Evolutionary conservation across 2,329 filamentous ascomycete genomes (phyloP), one percentile per base, ranked within the genome.

Genomic region (Erysiphe pisi): DNA sequence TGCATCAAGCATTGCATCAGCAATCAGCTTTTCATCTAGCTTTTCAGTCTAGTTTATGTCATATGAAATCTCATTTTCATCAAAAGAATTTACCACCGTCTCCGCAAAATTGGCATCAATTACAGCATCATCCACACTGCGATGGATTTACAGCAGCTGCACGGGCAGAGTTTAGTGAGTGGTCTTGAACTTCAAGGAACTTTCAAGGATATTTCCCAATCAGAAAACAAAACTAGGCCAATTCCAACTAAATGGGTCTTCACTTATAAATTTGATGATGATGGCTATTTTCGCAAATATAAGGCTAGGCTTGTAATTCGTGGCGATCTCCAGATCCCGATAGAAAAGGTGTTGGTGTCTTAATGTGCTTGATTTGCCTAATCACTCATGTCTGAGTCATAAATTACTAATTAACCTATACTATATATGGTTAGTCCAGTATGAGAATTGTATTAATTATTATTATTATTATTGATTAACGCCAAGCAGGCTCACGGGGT

Each of bases 201-300:
- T 9, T 65, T 36, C 61, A 65, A 65, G 36, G 61, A 36, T 65
- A 65, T 65, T 1, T 36, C 31, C 14, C 2, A 73, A 8, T 45
- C 28, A 12, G 31, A 22, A 61, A 40, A 36, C 11, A 58, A 75
- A 58, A 43, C 40, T 9, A 75, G 36, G 31, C 75, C 40, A 18
- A 36, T 76, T 36, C 75, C 75, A 52, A 36, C 43, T 4, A 76
- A 73, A 40, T 82, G 70, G 80, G 79, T 81, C 0, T 81, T 80
- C 70, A 79, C 52, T 16, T 80, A 81, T 76, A 82, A 81, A 73
- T 78, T 81, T 28, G 78, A 81, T 56, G 77, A 71, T n/a, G 61
- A 81, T 68, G 79, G 79, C 8, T 79, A 78, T 56, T 77, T 65
- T 65, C 31, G 31, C 81, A 11, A 31, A 56, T 56, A 56, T 56